Evolutionary conservation across 768 basidiomycete species (phyloP).

Genomic region (Leccinum uliginosum): DNA sequence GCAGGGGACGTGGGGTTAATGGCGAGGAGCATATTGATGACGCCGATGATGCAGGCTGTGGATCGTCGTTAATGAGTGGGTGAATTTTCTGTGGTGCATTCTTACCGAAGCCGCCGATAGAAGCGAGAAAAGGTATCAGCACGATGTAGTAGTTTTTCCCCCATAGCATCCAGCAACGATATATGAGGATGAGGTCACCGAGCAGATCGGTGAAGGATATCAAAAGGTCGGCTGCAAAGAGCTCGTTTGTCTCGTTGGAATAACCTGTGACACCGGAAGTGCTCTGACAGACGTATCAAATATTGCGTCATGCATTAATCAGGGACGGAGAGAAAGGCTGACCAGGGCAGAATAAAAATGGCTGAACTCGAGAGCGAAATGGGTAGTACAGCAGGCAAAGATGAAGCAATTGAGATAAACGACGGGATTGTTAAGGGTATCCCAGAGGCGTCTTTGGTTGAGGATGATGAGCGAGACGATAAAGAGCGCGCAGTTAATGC

Average conservation of each 20-base stretch:
- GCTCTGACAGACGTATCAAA: conserved; percentile 12
- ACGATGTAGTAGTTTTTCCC: conserved; percentile 30
- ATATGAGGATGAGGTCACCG: conserved; percentile 34
- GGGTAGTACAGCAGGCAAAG: conserved; percentile 31
- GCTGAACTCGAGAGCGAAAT: conserved; percentile 34
- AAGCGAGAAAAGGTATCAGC: conserved; percentile 32
- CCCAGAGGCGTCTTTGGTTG: conserved; percentile 3
- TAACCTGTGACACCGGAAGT: conserved; percentile 25
- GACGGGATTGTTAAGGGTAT: conserved; percentile 21
- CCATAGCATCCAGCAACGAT: conserved; percentile 44
- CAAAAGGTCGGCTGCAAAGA: conserved; percentile 33
- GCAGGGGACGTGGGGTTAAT: conserved; percentile 28
- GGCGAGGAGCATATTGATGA: conserved; percentile 27
- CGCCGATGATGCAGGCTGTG: conserved; percentile 29
- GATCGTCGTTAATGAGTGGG: neutral
- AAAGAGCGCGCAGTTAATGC: conserved; percentile 27
- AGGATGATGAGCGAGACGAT: conserved; percentile 26
- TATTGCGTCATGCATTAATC: neutral
- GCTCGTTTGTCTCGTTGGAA: conserved; percentile 28
- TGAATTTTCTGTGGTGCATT: neutral
- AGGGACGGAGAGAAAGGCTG: conserved; percentile 4
- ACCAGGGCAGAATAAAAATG: conserved; percentile 33
- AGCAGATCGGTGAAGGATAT: conserved; percentile 35
- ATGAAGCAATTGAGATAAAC: conserved; percentile 28
- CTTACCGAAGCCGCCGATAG: conserved; percentile 35